Percentiles rank a stretch among this genome's conserved stretches.
phyloP scores from a whole-genome alignment of 306 rosid genomes.

The Hippophae rhamnoides region DNA sequence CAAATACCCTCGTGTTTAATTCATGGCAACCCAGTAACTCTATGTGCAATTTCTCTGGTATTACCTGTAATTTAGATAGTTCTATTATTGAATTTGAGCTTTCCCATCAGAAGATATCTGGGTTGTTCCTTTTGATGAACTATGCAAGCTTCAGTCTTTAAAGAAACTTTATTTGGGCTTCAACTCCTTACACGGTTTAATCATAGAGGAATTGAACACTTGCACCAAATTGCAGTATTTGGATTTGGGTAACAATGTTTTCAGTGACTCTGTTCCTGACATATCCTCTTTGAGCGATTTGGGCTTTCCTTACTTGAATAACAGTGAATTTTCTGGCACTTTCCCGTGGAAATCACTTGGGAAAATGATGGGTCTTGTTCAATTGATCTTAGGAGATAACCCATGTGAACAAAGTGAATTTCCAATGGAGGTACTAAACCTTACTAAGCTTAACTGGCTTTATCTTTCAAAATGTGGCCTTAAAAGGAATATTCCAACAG shows the following conservation, averaged over 20 bases:
- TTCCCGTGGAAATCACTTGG: conserved; percentile 66
- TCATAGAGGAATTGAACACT: conserved; percentile 39
- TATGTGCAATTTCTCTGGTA: conserved; percentile 41
- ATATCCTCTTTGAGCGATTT: conserved; percentile 37
- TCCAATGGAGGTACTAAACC: conserved; percentile 33
- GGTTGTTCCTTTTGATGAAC: conserved; percentile 47
- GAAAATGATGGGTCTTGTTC: conserved; percentile 38
- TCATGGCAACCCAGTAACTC: conserved; percentile 34
- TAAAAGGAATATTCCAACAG: conserved; percentile 38
- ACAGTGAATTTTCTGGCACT: conserved; percentile 52
- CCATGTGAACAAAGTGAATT: conserved; percentile 36
- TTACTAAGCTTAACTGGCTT: conserved; percentile 49
- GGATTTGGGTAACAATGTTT: conserved; percentile 62
- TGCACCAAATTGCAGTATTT: conserved; percentile 45
- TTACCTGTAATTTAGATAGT: conserved; percentile 27
- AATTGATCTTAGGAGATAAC: conserved; percentile 72
- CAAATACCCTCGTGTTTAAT: conserved; percentile 16
- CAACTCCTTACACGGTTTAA: conserved; percentile 37
- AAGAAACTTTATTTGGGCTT: conserved; percentile 50
- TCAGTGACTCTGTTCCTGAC: conserved; percentile 55
- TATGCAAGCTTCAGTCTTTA: conserved; percentile 52
- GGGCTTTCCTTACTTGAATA: conserved; percentile 39
- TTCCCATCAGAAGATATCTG: conserved; percentile 32
- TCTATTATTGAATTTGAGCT: conserved; percentile 50
- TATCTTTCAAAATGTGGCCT: conserved; percentile 53